Percentiles rank a stretch among this genome's conserved stretches.
Conservation (phyloP, 1,139 yeast genomes). For the Trichomonascaceae sp. region DNA sequence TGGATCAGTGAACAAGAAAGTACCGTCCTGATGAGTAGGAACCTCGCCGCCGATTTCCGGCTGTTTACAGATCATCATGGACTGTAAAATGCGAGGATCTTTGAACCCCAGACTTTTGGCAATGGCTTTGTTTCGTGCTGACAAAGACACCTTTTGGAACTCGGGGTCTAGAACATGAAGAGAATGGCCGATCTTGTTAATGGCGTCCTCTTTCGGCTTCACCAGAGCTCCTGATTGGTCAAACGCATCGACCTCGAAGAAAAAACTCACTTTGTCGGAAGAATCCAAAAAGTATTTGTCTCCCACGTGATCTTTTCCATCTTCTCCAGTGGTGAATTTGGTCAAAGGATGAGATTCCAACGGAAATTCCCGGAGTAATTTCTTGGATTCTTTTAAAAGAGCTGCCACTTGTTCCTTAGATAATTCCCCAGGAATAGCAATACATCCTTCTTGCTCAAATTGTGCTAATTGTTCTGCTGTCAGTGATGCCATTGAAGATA, state of each 20-base stretch:
- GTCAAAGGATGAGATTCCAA: conserved; percentile 62
- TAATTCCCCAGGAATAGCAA: conserved; percentile 55
- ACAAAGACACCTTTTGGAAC: conserved; percentile 49
- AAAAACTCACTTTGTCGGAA: conserved; percentile 61
- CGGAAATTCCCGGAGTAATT: conserved; percentile 46
- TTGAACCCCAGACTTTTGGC: conserved; percentile 47
- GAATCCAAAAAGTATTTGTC: conserved; percentile 67
- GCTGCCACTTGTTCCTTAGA: conserved; percentile 34
- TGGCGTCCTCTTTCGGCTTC: conserved; percentile 50
- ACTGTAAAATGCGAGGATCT: conserved; percentile 70
- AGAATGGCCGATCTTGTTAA: conserved; percentile 79
- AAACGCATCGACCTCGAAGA: conserved; percentile 69
- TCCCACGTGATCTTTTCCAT: conserved; percentile 54
- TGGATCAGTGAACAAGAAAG: conserved; percentile 67
- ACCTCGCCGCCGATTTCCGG: conserved; percentile 71
- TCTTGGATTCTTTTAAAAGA: conserved; percentile 41
- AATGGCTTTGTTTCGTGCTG: conserved; percentile 44
- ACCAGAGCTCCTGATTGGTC: conserved; percentile 40
- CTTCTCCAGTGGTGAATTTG: conserved; percentile 57
- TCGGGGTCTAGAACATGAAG: conserved; percentile 51
- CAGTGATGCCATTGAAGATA: conserved; percentile 11
- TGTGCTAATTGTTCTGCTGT: conserved; percentile 28
- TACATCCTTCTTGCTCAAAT: conserved; percentile 55
- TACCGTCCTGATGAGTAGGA: conserved; percentile 75
- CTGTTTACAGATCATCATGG: conserved; percentile 77